These are phyloP conservation scores for Leptographium lundbergii DNA, from an alignment of 2,329 filamentous ascomycete species.

Conservation along the genomic window DNA sequence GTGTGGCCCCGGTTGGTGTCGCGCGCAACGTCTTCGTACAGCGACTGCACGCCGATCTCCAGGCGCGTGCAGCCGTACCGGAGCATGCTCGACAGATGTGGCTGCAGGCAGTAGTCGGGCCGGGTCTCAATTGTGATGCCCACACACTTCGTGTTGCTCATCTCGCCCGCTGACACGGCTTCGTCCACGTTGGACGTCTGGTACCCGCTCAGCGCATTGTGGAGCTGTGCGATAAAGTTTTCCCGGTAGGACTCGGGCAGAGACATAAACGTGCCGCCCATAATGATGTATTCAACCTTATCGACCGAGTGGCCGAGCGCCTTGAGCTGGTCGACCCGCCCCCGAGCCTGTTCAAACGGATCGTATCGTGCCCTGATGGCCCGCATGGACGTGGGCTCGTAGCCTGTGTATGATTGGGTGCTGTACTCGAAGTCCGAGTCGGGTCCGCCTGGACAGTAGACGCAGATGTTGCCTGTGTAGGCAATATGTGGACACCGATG, in stretches of 20 bases:
- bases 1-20: constrained; percentile 97
- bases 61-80: constrained; percentile 94
- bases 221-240: constrained; percentile 86
- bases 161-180: constrained; percentile 84
- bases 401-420: constrained; percentile 96
- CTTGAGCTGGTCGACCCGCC: constrained; percentile 92
- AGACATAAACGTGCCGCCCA: constrained; percentile 99
- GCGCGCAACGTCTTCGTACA: constrained; percentile 96
- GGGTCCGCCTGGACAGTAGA: constrained; percentile 94
- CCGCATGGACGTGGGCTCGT: constrained; percentile 96
- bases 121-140: constrained; percentile 97
- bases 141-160: constrained; percentile 93
- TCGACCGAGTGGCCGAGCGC: constrained; percentile 92
- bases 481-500: constrained; percentile 96
- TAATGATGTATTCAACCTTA: constrained; percentile 99
- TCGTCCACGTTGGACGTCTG: constrained; percentile 91
- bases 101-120: constrained; percentile 91
- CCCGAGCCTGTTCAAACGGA: constrained; percentile 92
- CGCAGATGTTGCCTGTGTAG: constrained; percentile 97
- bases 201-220: constrained; percentile 94
- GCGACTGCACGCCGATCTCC: constrained; percentile 88
- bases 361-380: constrained; percentile 95
- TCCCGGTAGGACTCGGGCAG: constrained; percentile 79
- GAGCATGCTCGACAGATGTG: constrained; percentile 91
- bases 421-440: constrained; percentile 99